Conservation (phyloP, 1,284 basidiomycete species). For the Papiliotrema terrestris region DNA sequence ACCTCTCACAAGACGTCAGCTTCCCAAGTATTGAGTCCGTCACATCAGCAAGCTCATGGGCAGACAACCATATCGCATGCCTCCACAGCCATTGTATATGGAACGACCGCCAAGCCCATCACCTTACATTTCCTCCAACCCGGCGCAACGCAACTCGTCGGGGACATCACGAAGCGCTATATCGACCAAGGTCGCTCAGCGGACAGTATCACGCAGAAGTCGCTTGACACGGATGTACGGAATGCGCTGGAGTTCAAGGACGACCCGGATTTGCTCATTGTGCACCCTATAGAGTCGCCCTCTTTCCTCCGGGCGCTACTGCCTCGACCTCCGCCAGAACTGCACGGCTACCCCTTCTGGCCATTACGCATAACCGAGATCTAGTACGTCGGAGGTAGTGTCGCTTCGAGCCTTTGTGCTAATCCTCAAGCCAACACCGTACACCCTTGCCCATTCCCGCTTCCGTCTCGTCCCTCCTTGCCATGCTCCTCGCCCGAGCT, state of each 20-base stretch:
- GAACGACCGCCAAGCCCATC: not conserved
- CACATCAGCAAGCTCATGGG: not conserved
- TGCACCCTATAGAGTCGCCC: conserved; percentile 18
- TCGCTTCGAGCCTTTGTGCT: not conserved
- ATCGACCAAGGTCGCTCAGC: not conserved
- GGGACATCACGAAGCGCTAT: not conserved
- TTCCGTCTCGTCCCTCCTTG: not conserved
- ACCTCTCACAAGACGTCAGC: not conserved
- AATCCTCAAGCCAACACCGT: conserved; percentile 13
- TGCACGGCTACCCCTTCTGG: conserved; percentile 33
- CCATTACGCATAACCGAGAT: conserved; percentile 30
- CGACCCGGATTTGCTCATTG: conserved; percentile 29
- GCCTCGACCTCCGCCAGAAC: conserved; percentile 25
- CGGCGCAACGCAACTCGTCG: not conserved
- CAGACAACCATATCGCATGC: not conserved
- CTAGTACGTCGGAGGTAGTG: conserved; percentile 10
- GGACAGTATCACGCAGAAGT: not conserved
- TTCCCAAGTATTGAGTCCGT: not conserved
- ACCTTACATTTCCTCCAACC: not conserved
- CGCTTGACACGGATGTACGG: not conserved
- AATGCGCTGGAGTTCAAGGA: not conserved
- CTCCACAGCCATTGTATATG: not conserved
- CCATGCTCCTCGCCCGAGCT: not conserved
- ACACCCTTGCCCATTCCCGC: conserved; percentile 13
- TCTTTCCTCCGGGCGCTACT: conserved; percentile 21